Conservation (phyloP, 805 yeast species). For the Lipomyces kockii region DNA sequence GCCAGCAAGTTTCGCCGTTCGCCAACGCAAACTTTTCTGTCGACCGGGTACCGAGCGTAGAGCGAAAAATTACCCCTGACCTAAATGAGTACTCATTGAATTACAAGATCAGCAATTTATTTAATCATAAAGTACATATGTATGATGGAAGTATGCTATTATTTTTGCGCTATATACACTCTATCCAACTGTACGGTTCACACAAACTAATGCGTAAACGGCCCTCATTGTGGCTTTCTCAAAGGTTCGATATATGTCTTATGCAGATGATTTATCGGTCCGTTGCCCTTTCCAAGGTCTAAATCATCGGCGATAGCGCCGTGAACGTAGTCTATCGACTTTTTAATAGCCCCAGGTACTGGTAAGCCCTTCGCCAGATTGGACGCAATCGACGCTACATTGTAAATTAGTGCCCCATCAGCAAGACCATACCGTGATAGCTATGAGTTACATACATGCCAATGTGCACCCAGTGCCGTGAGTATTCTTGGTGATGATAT, state of each 20-base stretch:
- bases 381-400: slow-evolving; percentile 71
- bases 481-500: slow-evolving; percentile 56
- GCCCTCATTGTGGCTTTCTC: neutral
- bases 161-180: neutral
- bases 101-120: too few species aligned
- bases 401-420: neutral
- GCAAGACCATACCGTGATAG: neutral
- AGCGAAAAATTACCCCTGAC: too few species aligned
- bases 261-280: slow-evolving; percentile 71
- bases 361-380: slow-evolving; percentile 63
- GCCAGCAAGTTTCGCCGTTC: neutral
- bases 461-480: slow-evolving; percentile 95
- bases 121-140: too few species aligned
- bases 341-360: slow-evolving; percentile 56
- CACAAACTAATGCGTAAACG: too few species aligned
- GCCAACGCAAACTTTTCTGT: neutral
- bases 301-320: slow-evolving; percentile 60
- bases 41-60: too few species aligned
- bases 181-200: neutral
- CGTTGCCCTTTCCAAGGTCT: slow-evolving; percentile 59
- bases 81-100: too few species aligned
- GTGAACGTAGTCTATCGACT: slow-evolving; percentile 69
- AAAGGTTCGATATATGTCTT: slow-evolving; percentile 13
- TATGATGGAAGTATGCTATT: too few species aligned
- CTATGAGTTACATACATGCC: slow-evolving; percentile 46